These are phyloP conservation scores for Serendipita indica DNA, from an alignment of 768 basidiomycete species.

Conservation along the genomic window DNA sequence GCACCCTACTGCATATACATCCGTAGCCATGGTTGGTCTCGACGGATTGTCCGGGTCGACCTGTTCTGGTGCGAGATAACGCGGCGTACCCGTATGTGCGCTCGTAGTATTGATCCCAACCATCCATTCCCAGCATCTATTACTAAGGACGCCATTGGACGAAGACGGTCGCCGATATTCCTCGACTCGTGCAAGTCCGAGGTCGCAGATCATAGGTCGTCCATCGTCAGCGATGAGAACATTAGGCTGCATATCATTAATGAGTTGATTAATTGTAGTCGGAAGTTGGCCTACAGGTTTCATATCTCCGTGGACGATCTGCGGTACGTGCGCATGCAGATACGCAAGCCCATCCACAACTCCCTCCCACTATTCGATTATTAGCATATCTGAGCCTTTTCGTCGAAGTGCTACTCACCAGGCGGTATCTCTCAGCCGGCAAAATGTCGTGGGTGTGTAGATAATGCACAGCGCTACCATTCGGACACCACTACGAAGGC, in stretches of 20 bases:
- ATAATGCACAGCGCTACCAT: neutral
- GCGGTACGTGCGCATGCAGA: neutral
- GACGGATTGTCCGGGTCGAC: neutral
- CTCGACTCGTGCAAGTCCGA: neutral
- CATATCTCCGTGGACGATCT: neutral
- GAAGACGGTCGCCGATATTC: neutral
- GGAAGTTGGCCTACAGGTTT: neutral
- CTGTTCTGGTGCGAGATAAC: neutral
- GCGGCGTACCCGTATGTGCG: neutral
- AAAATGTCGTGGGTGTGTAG: neutral
- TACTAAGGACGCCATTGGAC: neutral
- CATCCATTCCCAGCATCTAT: neutral
- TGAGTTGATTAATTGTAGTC: too few species aligned
- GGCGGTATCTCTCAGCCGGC: neutral
- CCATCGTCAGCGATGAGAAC: slow-evolving; percentile 1
- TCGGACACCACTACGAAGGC: neutral
- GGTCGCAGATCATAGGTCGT: neutral
- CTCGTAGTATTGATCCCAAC: neutral
- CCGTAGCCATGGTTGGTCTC: neutral
- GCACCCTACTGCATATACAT: neutral
- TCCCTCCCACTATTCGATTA: neutral
- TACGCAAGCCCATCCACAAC: neutral
- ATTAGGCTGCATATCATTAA: neutral
- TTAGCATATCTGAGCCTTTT: neutral
- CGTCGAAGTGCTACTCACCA: neutral